phyloP scores from a whole-genome alignment of 1,284 basidiomycete species.

The Moniliophthora roreri region DNA sequence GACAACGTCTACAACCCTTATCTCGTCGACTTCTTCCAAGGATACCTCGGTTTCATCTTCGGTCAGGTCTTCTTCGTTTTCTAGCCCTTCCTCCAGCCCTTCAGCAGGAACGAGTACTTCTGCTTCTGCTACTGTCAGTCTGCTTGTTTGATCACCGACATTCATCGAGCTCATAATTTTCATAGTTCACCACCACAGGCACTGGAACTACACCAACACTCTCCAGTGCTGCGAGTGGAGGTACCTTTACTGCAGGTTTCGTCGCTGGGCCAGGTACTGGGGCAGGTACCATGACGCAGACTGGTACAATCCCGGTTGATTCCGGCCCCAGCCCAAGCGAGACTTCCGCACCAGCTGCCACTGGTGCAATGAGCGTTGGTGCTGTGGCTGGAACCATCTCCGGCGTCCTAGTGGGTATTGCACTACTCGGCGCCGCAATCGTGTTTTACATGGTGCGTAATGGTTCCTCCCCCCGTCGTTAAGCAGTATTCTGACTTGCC shows the following conservation, averaged over 20 bases:
- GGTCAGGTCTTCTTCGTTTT: constrained; percentile 1
- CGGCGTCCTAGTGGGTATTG: constrained; percentile 17
- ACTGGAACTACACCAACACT: not conserved
- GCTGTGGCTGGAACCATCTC: constrained; percentile 17
- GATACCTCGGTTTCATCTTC: not conserved
- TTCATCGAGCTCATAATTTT: not conserved
- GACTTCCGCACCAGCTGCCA: constrained; percentile 14
- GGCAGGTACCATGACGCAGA: not conserved
- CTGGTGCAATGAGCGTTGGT: constrained; percentile 17
- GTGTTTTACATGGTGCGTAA: constrained; percentile 16
- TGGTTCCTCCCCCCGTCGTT: not conserved
- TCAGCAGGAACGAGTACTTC: not conserved
- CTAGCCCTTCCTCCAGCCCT: not conserved
- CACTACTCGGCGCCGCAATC: constrained; percentile 12
- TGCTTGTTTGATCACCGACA: not conserved
- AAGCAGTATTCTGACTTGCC: not conserved
- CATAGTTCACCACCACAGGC: not conserved
- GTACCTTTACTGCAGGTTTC: not conserved
- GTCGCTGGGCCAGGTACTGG: not conserved
- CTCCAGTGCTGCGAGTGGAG: too few species aligned
- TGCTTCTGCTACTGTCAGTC: constrained; percentile 4
- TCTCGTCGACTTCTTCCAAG: not conserved
- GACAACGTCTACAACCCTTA: not conserved
- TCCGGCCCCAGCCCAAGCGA: not conserved
- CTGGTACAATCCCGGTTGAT: constrained; percentile 2